These are phyloP conservation scores for Rhizophagus clarus DNA, from an alignment of 192 early-diverging fungal genomes.

Conservation along the genomic window DNA sequence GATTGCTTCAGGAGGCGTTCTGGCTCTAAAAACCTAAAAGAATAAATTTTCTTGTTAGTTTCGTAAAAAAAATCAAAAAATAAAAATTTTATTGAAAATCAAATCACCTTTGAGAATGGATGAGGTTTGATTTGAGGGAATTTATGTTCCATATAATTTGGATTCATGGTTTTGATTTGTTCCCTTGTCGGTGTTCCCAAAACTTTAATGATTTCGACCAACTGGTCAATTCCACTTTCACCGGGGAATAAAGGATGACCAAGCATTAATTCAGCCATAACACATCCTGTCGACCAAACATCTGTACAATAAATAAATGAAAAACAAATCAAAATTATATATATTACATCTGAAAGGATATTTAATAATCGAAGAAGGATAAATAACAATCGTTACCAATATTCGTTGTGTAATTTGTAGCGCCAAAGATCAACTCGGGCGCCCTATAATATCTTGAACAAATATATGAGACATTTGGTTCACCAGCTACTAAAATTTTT, in stretches of 20 bases:
- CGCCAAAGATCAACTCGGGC: constrained; percentile 96
- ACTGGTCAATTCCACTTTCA: constrained; percentile 96
- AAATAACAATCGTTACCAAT: constrained; percentile 47
- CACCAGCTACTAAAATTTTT: constrained; percentile 90
- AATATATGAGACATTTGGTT: constrained; percentile 98
- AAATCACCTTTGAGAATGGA: constrained; percentile 79
- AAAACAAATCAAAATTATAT: neutral
- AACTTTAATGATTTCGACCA: constrained; percentile 99
- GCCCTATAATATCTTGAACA: constrained; percentile 98
- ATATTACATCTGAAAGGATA: neutral
- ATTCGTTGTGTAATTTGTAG: constrained; percentile 86
- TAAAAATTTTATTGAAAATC: neutral
- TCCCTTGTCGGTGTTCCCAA: constrained; percentile 95
- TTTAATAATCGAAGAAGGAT: neutral
- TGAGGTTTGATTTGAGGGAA: constrained; percentile 97
- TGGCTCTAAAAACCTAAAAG: constrained; percentile 76
- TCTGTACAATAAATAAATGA: constrained; percentile 46
- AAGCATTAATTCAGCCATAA: constrained; percentile 95
- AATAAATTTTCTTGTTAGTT: neutral
- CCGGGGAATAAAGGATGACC: constrained; percentile 94
- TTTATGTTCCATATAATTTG: constrained; percentile 97
- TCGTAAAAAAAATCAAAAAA: too few relatives aligned
- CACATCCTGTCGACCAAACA: constrained; percentile 95
- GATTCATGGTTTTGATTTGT: constrained; percentile 97
- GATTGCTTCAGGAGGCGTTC: constrained; percentile 82